Evolutionary conservation across 768 basidiomycete genomes (phyloP).

Genomic region (Phylloporus sp.): DNA sequence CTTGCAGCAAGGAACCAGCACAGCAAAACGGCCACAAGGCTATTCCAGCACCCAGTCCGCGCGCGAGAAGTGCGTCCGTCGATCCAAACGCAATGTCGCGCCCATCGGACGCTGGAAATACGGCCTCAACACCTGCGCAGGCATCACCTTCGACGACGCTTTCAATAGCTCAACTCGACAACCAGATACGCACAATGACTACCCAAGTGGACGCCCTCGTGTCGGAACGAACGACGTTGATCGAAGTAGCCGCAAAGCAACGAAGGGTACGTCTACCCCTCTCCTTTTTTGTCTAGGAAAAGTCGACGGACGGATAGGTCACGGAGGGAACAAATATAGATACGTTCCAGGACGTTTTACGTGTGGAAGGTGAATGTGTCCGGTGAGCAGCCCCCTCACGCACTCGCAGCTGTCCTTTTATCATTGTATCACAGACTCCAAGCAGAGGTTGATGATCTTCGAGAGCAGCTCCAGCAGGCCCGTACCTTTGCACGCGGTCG

Average conservation of each 20-base stretch:
- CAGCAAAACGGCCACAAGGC: neutral
- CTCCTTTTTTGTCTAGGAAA: neutral
- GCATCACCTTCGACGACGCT: conserved; percentile 7
- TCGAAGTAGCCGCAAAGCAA: conserved; percentile 19
- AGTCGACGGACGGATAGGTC: conserved; percentile 2
- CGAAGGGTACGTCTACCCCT: conserved; percentile 18
- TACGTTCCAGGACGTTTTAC: conserved; percentile 22
- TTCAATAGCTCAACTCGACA: conserved; percentile 31
- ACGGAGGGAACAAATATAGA: conserved; percentile 15
- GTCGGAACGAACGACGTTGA: conserved; percentile 32
- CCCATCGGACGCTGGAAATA: neutral
- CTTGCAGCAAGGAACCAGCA: neutral
- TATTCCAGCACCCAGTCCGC: conserved; percentile 2
- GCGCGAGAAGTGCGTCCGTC: conserved; percentile 21
- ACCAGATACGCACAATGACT: conserved; percentile 34
- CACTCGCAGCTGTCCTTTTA: neutral
- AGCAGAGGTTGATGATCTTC: conserved; percentile 25
- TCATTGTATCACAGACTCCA: conserved; percentile 21
- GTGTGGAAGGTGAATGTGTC: conserved; percentile 34
- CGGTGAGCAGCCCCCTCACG: conserved; percentile 21
- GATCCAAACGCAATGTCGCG: conserved; percentile 14
- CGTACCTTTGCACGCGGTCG: conserved; percentile 23
- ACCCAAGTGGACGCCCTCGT: conserved; percentile 35
- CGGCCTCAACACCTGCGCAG: neutral
- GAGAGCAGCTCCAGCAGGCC: conserved; percentile 27